Base-by-base conservation (phyloP, 2,329 filamentous ascomycete species). In the Coniochaeta sp. region DNA sequence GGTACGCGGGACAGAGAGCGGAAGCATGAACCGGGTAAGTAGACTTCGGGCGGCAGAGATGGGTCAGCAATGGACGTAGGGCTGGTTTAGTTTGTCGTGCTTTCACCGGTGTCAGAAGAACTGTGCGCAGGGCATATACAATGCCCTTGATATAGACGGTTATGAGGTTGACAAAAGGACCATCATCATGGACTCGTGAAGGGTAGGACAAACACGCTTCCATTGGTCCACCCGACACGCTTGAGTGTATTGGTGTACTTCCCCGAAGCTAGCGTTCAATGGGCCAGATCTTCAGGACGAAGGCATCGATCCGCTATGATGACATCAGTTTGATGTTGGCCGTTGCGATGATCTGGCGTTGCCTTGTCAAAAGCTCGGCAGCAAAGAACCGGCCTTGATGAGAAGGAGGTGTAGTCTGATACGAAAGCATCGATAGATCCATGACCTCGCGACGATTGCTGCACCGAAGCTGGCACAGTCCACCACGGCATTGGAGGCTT, bases 11-110 rank as follows among this genome's bases (percentile, higher is more conserved):
- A 63, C 61, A 62, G 62, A 58, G 58, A 19, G 38, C 19, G 62
- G 40, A 57, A 60, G 59, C 60, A 62, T 61, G 58, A 64, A 64
- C 63, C 62, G 62, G 63, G 62, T 59, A 61, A 64, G 62, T 36
- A 58, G 59, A 64, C 22, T 62, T 19, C 28, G 57, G 38, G 58
- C 59, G 64, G 61, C 62, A 65, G 60, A 61, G 62, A 36, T 62
- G 61, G 61, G 56, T 62, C 62, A 64, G 60, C 61, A 62, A 64
- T 62, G 22, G 5, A 31, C 28, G 5, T 19, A 47, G 19, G 19
- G 43, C 43, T n/a, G 12, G 22, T n/a, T 31, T 52, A 24, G n/a
- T 14, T 7, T 36, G 11, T 36, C 34, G 34, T 12, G 34, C 6
- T 11, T 12, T 47, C 43, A 12, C 43, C 43, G 43, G 43, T 26